phyloP scores from a whole-genome alignment of 805 yeast genomes.

The Metschnikowia proteae region DNA sequence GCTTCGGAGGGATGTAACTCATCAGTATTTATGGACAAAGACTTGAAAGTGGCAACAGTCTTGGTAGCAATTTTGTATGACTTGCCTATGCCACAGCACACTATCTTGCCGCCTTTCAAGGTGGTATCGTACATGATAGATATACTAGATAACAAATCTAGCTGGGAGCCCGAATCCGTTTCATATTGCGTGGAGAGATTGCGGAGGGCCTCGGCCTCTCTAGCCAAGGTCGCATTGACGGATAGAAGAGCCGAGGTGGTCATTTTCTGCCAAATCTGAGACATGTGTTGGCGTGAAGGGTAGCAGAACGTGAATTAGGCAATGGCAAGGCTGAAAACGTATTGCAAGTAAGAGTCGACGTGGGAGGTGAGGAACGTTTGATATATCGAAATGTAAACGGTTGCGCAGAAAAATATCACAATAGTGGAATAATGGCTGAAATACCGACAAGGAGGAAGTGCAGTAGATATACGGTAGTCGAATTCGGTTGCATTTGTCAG shows the following conservation, averaged over 20 bases:
- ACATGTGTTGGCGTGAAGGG: not conserved
- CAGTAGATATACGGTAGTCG: not conserved
- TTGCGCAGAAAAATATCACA: not conserved
- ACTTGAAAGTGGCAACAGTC: conserved; percentile 76
- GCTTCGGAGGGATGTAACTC: conserved; percentile 83
- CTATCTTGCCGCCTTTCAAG: conserved; percentile 57
- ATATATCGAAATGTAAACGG: not conserved
- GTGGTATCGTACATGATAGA: conserved; percentile 30
- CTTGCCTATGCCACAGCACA: conserved; percentile 82
- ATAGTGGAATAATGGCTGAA: not conserved
- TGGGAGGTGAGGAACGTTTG: not conserved
- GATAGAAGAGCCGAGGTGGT: conserved; percentile 28
- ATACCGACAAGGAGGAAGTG: not conserved
- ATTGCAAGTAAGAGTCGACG: not conserved
- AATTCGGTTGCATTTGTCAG: not conserved
- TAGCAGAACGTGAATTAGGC: not conserved
- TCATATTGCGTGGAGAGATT: conserved; percentile 45
- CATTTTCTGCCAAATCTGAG: conserved; percentile 11
- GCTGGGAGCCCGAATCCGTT: conserved; percentile 42
- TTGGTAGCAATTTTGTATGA: conserved; percentile 76
- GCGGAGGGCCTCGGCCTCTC: conserved; percentile 47
- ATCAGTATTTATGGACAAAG: conserved; percentile 67
- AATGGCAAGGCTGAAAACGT: not conserved
- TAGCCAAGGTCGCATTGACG: conserved; percentile 37
- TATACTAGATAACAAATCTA: conserved; percentile 43